Conservation (phyloP, 2,329 filamentous ascomycete genomes). For the Chrysoporthe austroafricana region DNA sequence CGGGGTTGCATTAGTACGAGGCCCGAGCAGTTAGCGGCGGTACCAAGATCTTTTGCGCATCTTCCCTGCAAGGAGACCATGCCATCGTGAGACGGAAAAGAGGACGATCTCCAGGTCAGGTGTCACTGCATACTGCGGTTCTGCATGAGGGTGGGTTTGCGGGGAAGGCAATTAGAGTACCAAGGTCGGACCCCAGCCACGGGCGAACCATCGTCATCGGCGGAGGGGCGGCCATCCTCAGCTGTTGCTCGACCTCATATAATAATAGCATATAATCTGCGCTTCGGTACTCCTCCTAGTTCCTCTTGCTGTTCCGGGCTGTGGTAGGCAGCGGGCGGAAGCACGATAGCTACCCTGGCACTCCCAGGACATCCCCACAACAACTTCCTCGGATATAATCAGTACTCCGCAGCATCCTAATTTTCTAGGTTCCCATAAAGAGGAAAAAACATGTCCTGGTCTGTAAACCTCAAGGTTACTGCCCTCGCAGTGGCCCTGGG, state of each 20-base stretch:
- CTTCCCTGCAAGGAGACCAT: neutral
- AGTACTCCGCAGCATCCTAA: neutral
- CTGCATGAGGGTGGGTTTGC: slow-evolving; percentile 7
- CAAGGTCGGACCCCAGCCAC: neutral
- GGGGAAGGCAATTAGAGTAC: neutral
- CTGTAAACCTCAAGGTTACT: neutral
- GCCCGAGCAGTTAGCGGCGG: neutral
- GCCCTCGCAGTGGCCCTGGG: neutral
- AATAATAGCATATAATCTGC: too few species aligned
- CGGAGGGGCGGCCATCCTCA: neutral
- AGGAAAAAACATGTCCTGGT: slow-evolving; percentile 7
- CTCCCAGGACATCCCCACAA: neutral
- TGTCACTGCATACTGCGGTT: slow-evolving; percentile 6
- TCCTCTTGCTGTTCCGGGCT: neutral
- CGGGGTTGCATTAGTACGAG: neutral
- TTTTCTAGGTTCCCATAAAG: neutral
- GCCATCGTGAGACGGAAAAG: neutral
- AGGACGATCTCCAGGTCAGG: neutral
- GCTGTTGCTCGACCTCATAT: neutral
- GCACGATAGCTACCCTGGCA: neutral
- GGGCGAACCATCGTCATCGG: too few species aligned
- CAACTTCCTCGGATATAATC: neutral
- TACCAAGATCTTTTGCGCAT: neutral
- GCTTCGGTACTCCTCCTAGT: neutral
- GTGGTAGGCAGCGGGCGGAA: neutral